Evolutionary conservation across 2,329 filamentous ascomycete species (phyloP).

Genomic region (Reticulascus tulasneorum): DNA sequence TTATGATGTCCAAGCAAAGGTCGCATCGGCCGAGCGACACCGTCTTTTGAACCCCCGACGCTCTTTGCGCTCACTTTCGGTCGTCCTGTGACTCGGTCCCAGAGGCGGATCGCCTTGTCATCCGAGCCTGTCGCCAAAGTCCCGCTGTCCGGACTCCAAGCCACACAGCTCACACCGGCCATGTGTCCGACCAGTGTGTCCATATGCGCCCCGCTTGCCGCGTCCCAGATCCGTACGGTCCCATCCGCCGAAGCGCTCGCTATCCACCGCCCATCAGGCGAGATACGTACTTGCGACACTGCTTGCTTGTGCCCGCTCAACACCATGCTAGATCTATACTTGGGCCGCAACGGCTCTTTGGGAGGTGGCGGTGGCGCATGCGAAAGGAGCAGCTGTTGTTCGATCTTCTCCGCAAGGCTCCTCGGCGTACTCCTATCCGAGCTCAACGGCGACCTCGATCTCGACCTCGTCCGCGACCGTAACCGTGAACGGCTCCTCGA

Average conservation of each 20-base stretch:
- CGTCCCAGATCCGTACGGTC: slow-evolving; percentile 89
- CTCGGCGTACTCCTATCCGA: slow-evolving; percentile 22
- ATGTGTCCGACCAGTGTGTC: slow-evolving; percentile 92
- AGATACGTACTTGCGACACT: slow-evolving; percentile 84
- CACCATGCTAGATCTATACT: slow-evolving; percentile 67
- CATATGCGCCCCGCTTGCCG: slow-evolving; percentile 70
- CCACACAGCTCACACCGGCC: slow-evolving; percentile 84
- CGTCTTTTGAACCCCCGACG: slow-evolving; percentile 15
- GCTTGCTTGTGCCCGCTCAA: slow-evolving; percentile 75
- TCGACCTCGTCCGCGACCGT: slow-evolving; percentile 25
- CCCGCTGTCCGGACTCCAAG: slow-evolving; percentile 89
- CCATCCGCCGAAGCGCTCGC: slow-evolving; percentile 87
- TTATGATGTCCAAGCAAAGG: slow-evolving; percentile 86
- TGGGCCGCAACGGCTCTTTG: slow-evolving; percentile 51
- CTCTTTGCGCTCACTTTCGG: slow-evolving; percentile 44
- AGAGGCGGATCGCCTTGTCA: slow-evolving; percentile 92
- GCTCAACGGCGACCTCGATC: slow-evolving; percentile 25
- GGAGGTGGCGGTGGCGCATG: slow-evolving; percentile 28
- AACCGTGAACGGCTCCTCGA: slow-evolving; percentile 24
- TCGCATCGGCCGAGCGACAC: slow-evolving; percentile 32
- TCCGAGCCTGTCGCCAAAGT: slow-evolving; percentile 89
- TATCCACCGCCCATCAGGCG: slow-evolving; percentile 84
- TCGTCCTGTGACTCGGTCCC: slow-evolving; percentile 67
- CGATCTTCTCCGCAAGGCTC: slow-evolving; percentile 11
- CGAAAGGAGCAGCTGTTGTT: slow-evolving; percentile 13